Percentiles rank a stretch among this genome's conserved stretches.
Conservation (phyloP, 345 rosid genomes). For the Gynandropsis gynandra region DNA sequence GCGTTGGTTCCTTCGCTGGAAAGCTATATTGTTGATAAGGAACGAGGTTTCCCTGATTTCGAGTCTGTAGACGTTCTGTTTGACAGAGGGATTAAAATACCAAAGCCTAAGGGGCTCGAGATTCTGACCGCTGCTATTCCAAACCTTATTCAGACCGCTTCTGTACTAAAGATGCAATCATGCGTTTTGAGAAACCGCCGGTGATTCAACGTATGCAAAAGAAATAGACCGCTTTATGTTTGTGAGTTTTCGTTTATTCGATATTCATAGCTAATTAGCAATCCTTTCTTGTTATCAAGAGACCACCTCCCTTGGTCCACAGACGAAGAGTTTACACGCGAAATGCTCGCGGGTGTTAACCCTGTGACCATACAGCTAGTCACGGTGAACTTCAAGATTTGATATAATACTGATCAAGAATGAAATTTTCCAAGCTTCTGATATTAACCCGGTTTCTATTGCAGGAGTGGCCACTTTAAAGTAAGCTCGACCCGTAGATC, state of each 20-base stretch:
- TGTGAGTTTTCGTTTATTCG: slow-evolving; percentile 18
- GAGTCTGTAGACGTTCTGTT: slow-evolving; percentile 42
- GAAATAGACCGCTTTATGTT: too few species aligned
- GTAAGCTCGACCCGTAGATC: slow-evolving; percentile 53
- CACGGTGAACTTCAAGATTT: slow-evolving; percentile 39
- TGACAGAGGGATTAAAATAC: slow-evolving; percentile 38
- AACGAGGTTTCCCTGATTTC: slow-evolving; percentile 43
- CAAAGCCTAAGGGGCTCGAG: slow-evolving; percentile 30
- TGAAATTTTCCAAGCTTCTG: background rate
- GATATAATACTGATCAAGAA: background rate
- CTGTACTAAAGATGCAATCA: slow-evolving; percentile 30
- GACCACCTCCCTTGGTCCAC: slow-evolving; percentile 62
- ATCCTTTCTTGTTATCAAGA: slow-evolving; percentile 31
- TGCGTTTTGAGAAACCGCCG: too few species aligned
- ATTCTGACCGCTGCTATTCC: slow-evolving; percentile 39
- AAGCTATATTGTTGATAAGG: slow-evolving; percentile 33
- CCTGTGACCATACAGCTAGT: slow-evolving; percentile 47
- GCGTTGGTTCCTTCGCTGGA: slow-evolving; percentile 38
- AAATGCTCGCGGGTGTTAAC: slow-evolving; percentile 73
- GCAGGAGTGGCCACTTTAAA: slow-evolving; percentile 82
- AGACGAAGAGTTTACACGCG: slow-evolving; percentile 73
- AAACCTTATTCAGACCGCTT: slow-evolving; percentile 37
- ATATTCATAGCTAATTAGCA: background rate
- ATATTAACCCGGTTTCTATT: background rate
- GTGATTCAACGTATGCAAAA: too few species aligned